Conservation (phyloP, 805 yeast species). For the Lipomyces spencermartinsiae region DNA sequence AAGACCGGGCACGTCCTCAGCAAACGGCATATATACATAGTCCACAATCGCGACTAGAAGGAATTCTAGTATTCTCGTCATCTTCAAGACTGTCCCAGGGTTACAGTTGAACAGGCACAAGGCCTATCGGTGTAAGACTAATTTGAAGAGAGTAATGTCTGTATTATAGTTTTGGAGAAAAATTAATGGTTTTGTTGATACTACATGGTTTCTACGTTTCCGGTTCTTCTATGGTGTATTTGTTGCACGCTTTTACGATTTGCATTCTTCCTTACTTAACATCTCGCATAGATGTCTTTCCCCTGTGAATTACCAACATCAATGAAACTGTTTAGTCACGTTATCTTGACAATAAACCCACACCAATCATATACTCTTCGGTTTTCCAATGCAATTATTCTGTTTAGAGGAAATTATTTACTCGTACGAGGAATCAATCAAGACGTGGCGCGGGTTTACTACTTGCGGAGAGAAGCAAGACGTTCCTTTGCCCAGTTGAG, state of each 20-base stretch:
- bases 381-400: too few relatives aligned
- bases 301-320: too few relatives aligned
- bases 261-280: background rate
- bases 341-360: too few relatives aligned
- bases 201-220: background rate
- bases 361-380: too few relatives aligned
- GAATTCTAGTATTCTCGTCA: background rate
- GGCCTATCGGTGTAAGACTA: background rate
- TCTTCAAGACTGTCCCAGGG: background rate
- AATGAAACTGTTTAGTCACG: too few relatives aligned
- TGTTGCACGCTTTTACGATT: background rate
- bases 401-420: too few relatives aligned
- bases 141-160: background rate
- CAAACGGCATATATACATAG: constrained; percentile 2
- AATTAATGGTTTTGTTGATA: background rate
- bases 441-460: background rate
- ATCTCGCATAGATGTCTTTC: too few relatives aligned
- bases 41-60: constrained; percentile 7
- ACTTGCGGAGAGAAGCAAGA: background rate
- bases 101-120: background rate
- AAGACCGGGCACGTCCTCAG: constrained; percentile 26
- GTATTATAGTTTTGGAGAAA: constrained; percentile 2
- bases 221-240: background rate
- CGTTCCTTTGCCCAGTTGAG: background rate
- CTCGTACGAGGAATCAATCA: background rate